phyloP scores from a whole-genome alignment of 768 basidiomycete species.

The Lactifluus rugatus region DNA sequence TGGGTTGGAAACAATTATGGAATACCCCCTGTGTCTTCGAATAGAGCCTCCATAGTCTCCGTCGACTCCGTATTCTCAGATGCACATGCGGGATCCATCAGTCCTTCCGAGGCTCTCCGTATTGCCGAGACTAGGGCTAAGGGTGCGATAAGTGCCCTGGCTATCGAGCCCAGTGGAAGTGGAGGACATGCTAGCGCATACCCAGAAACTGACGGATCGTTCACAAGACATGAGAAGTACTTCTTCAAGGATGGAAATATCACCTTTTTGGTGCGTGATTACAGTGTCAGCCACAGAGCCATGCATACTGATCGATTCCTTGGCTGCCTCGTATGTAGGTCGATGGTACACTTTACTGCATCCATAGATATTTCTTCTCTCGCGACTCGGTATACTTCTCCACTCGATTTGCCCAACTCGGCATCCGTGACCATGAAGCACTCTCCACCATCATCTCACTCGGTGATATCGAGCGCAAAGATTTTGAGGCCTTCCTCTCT shows the following conservation, averaged over 20 bases:
- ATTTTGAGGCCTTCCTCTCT: too few species aligned
- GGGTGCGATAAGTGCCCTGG: background rate
- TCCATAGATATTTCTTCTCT: constrained; percentile 10
- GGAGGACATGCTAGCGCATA: background rate
- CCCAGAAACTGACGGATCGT: background rate
- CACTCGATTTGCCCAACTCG: background rate
- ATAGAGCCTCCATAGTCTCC: background rate
- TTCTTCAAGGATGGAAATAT: constrained; percentile 15
- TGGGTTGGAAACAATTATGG: background rate
- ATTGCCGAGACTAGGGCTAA: too few species aligned
- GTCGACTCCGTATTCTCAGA: background rate
- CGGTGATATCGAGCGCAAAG: background rate
- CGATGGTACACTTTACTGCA: constrained; percentile 4
- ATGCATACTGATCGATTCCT: background rate
- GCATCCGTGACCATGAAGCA: background rate
- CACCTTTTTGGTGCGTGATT: constrained; percentile 11
- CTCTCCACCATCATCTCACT: background rate
- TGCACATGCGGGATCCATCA: background rate
- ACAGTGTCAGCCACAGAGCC: background rate
- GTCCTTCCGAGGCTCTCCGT: background rate
- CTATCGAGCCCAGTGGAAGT: background rate
- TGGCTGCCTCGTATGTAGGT: background rate
- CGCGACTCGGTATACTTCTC: constrained; percentile 10
- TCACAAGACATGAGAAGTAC: constrained; percentile 7
- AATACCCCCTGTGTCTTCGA: background rate